phyloP scores from a whole-genome alignment of 1,284 basidiomycete species.

The Cryptococcus maquisensis region DNA sequence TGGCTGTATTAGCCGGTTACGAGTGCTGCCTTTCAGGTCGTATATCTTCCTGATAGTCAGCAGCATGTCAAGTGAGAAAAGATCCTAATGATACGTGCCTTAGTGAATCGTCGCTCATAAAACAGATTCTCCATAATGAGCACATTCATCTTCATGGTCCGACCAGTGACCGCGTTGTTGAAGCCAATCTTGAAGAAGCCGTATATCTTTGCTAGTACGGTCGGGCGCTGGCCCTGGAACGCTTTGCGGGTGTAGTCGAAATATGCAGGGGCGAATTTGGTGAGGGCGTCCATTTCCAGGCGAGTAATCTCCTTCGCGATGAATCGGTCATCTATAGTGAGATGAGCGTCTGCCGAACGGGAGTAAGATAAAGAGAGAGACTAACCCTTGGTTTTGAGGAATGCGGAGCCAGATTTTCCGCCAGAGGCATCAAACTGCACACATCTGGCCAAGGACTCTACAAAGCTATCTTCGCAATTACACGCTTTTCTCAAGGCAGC shows the following conservation, averaged over 20 bases:
- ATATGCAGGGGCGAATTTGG: conserved; percentile 94
- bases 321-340: conserved; percentile 75
- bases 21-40: conserved; percentile 87
- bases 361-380: conserved; percentile 39
- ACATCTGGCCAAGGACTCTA: conserved; percentile 89
- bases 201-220: conserved; percentile 92
- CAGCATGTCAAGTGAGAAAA: not conserved
- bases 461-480: conserved; percentile 86
- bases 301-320: conserved; percentile 95
- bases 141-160: conserved; percentile 87
- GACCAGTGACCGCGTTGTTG: conserved; percentile 70
- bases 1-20: conserved; percentile 84
- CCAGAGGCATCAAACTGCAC: conserved; percentile 95
- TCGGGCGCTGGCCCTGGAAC: conserved; percentile 75
- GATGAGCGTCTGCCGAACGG: no score
- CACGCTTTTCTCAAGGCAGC: conserved; percentile 88
- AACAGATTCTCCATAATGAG: conserved; percentile 98
- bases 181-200: conserved; percentile 96
- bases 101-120: conserved; percentile 81
- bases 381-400: conserved; percentile 87
- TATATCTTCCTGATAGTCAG: conserved; percentile 62
- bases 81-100: conserved; percentile 52
- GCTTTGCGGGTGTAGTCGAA: conserved; percentile 91
- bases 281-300: conserved; percentile 89
- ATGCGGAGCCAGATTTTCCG: conserved; percentile 94